phyloP scores from a whole-genome alignment of 2,329 filamentous ascomycete species.

The Epichloe glyceriae region DNA sequence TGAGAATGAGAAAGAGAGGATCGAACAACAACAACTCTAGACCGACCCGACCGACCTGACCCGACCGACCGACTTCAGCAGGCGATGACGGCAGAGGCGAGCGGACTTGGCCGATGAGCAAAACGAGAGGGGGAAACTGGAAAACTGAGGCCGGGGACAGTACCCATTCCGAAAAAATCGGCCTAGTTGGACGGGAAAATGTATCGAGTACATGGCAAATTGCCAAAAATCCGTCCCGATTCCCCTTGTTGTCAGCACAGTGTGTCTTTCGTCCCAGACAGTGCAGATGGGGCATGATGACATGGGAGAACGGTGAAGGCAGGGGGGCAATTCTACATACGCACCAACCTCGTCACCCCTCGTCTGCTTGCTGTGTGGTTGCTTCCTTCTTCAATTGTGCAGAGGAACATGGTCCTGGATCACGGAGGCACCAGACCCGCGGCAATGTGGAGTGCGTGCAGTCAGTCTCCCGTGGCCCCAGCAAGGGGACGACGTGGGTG shows the following conservation, averaged over 20 bases:
- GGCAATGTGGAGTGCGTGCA: background rate
- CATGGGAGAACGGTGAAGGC: background rate
- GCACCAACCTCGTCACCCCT: background rate
- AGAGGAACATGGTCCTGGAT: background rate
- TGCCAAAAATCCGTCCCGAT: background rate
- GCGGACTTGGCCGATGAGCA: background rate
- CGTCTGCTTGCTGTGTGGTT: background rate
- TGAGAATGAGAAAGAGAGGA: too few species aligned
- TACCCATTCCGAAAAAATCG: constrained; percentile 2
- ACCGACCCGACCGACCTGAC: too few species aligned
- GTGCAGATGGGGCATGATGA: background rate
- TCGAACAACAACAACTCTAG: too few species aligned
- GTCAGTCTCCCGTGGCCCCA: background rate
- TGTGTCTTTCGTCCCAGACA: background rate
- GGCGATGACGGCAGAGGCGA: background rate
- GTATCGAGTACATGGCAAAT: background rate
- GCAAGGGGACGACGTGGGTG: background rate
- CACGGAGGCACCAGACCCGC: background rate
- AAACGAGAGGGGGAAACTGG: background rate
- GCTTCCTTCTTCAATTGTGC: background rate
- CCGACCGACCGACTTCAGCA: too few species aligned
- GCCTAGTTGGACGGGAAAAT: background rate
- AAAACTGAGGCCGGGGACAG: background rate
- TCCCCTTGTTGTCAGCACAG: background rate
- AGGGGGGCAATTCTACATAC: background rate